Evolutionary conservation across 164 flowering plant genomes (phyloP).

Genomic region (Aristolochia contorta): DNA sequence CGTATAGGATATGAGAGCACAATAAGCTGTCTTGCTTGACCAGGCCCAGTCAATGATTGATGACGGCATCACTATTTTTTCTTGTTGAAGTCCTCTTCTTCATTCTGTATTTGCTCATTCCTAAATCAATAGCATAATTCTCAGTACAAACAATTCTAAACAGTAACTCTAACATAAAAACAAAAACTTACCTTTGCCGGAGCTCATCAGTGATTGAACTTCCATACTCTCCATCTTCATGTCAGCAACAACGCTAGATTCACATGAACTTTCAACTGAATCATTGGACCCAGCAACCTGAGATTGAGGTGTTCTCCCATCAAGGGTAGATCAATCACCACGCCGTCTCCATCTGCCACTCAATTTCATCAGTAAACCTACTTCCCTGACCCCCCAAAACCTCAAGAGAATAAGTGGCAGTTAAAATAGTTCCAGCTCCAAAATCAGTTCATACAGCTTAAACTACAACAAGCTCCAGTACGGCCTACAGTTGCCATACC

Average conservation of each 20-base stretch:
- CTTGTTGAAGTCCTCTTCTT: too few species aligned
- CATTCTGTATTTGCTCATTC: too few species aligned
- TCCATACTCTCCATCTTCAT: conserved; percentile 26
- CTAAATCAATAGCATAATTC: too few species aligned
- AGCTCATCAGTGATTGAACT: conserved; percentile 30
- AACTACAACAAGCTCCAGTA: not conserved
- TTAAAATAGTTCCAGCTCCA: not conserved
- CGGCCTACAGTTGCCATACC: not conserved
- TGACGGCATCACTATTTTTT: too few species aligned
- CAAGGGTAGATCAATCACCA: conserved; percentile 35
- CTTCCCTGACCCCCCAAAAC: not conserved
- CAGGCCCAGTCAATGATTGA: too few species aligned
- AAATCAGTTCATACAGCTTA: not conserved
- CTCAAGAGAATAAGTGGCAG: not conserved
- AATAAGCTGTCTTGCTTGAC: too few species aligned
- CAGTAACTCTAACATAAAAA: not conserved
- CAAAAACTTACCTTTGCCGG: conserved; percentile 29
- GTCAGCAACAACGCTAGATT: conserved; percentile 39
- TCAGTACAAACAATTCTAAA: too few species aligned
- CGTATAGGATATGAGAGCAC: too few species aligned
- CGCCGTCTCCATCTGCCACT: conserved; percentile 30
- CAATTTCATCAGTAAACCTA: not conserved
- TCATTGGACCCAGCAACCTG: conserved; percentile 13
- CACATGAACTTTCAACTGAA: conserved; percentile 31
- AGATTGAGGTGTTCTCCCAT: conserved; percentile 15